Base-by-base conservation (phyloP, 2,329 filamentous ascomycete species). In the Aspergillus novoparasiticus region DNA sequence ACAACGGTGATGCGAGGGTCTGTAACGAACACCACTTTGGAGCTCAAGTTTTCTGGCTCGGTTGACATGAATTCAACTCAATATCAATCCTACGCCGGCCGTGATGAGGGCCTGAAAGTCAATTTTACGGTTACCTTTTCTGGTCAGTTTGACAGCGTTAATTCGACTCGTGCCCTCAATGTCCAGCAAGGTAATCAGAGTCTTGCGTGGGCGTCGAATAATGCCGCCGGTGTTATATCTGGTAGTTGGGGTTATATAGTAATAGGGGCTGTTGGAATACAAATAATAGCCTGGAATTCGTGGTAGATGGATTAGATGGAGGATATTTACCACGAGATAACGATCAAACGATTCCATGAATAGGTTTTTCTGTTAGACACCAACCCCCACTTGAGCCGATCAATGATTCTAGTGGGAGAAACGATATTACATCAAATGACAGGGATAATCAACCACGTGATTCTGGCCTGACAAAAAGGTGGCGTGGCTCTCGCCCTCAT, bases 101-200 rank as follows among this genome's bases (percentile, higher is more conserved):
- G 28, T 4, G 3, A 57, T 4, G 28, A 57, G 28, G 30, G 51
- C 26, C 28, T 48, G 4, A 45, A 60, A 11, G 53, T 57, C 10
- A 50, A 32, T 16, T 61, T 56, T 23, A 50, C 39, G 16, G n/a
- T 61, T 34, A 56, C 59, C 3, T 61, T 61, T 9, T 41, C 51
- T 8, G 59, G 59, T 4, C n/a, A 23, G 6, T 61, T 61, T 23
- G 59, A 61, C 26, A 12, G 53, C 6, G 43, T n/a, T 16, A 61
- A 61, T 39, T 61, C 59, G 1, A 61, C 59, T 5, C 39, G 26
- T 10, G 32, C 50, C 6, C 12, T 61, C 19, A 21, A 55, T 14
- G 16, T 57, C 23, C 43, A 50, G 6, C 39, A 23, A 16, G 41
- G 34, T 5, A 53, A 59, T 32, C 30, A 59, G 10, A 28, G 6